A percentile compares a stretch with the other conserved stretches of the same genome.
phyloP scores from a whole-genome alignment of 345 rosid genomes.

The Populus nigra region DNA sequence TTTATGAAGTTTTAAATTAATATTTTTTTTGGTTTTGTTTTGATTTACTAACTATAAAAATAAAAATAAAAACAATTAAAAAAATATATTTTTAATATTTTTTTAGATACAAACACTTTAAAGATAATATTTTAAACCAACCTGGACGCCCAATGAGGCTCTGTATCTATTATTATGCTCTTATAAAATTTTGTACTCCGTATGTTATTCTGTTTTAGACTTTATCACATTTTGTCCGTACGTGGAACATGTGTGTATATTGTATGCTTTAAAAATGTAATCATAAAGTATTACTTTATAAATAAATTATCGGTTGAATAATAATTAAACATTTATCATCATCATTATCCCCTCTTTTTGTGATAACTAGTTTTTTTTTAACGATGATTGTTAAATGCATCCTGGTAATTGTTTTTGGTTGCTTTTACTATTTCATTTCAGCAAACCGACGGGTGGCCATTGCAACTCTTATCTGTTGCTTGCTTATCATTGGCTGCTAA shows the following conservation, averaged over 20 bases:
- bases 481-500: slow-evolving; percentile 97
- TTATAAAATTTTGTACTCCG: slow-evolving; percentile 23
- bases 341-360: neutral
- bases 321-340: neutral
- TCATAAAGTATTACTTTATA: neutral
- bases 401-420: neutral
- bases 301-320: neutral
- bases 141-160: too few relatives aligned
- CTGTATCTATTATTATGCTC: slow-evolving; percentile 4
- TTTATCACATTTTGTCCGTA: neutral
- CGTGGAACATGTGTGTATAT: neutral
- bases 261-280: neutral
- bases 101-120: too few relatives aligned
- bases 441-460: slow-evolving; percentile 78
- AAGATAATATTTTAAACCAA: too few relatives aligned
- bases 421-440: slow-evolving; percentile 25
- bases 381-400: slow-evolving; percentile 18
- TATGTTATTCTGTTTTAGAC: neutral
- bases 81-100: too few relatives aligned
- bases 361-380: neutral
- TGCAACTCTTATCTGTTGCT: slow-evolving; percentile 84
- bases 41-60: too few relatives aligned
- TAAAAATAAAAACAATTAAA: too few relatives aligned
- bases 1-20: neutral
- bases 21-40: too few relatives aligned